These are phyloP conservation scores for Ploettnerulaceae sp. DNA, from an alignment of 2,329 filamentous ascomycete species.

Conservation along the genomic window DNA sequence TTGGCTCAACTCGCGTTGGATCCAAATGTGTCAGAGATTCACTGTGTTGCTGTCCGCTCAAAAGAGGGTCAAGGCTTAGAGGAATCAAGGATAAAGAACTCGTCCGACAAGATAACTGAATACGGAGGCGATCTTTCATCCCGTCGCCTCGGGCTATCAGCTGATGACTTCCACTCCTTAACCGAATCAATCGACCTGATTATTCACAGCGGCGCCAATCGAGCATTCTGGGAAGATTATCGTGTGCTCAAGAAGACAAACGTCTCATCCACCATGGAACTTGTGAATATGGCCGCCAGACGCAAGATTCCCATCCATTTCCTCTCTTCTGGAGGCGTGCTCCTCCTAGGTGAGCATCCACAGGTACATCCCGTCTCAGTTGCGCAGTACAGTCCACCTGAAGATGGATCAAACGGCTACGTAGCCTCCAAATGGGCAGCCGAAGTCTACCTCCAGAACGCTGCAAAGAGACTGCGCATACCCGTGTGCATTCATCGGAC, in stretches of 20 bases:
- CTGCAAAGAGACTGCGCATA: not conserved
- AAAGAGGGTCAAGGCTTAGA: conserved; percentile 4
- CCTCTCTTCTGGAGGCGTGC: conserved; percentile 30
- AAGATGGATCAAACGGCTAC: conserved; percentile 30
- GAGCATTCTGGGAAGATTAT: conserved; percentile 38
- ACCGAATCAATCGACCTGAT: conserved; percentile 39
- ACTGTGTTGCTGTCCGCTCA: conserved; percentile 41
- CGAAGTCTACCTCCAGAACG: conserved; percentile 33
- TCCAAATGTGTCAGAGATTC: conserved; percentile 34
- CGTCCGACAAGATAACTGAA: conserved; percentile 24
- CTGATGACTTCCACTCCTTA: conserved; percentile 31
- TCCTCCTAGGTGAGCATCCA: not conserved
- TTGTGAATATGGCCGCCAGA: conserved; percentile 32
- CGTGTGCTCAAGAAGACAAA: conserved; percentile 34
- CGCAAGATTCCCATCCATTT: conserved; percentile 36
- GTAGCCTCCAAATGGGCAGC: conserved; percentile 34
- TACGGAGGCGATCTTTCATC: conserved; percentile 37
- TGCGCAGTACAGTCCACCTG: not conserved
- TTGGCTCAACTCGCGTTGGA: conserved; percentile 36
- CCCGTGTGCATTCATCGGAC: not conserved
- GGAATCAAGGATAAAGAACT: not conserved
- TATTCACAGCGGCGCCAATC: conserved; percentile 48
- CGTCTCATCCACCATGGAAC: conserved; percentile 34
- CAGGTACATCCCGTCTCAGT: not conserved
- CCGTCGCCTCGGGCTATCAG: conserved; percentile 37